A percentile compares a stretch with the other conserved stretches of the same genome.
These are phyloP conservation scores for Akanthomyces lecanii DNA, from an alignment of 2,329 filamentous ascomycete species.

Conservation along the genomic window DNA sequence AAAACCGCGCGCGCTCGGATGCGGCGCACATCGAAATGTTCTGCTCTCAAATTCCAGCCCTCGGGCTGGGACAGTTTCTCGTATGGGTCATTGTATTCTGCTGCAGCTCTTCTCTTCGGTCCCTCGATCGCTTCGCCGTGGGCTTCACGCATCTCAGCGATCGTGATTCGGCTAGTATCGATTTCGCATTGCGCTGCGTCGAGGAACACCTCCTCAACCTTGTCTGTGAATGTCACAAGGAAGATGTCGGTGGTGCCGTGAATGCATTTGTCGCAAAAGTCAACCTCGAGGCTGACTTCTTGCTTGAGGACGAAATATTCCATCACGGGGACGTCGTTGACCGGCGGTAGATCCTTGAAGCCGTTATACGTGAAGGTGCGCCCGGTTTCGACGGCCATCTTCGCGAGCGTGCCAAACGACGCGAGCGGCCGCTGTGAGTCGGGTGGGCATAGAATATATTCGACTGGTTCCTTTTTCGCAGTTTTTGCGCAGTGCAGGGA, in stretches of 20 bases:
- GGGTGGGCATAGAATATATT: neutral
- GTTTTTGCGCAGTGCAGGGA: neutral
- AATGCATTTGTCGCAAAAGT: constrained; percentile 72
- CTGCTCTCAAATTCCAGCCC: constrained; percentile 58
- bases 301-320: constrained; percentile 67
- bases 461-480: neutral
- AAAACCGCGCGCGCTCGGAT: constrained; percentile 58
- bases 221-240: constrained; percentile 60
- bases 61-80: constrained; percentile 57
- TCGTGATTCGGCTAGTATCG: constrained; percentile 48
- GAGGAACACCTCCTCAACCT: constrained; percentile 54
- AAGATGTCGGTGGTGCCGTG: constrained; percentile 78
- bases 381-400: neutral
- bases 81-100: constrained; percentile 61
- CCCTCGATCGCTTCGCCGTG: constrained; percentile 34
- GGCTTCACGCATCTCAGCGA: constrained; percentile 38
- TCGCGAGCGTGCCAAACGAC: neutral
- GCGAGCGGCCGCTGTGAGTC: neutral
- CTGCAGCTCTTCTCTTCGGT: constrained; percentile 37
- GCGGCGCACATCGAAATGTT: constrained; percentile 72
- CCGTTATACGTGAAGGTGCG: constrained; percentile 28
- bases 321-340: constrained; percentile 34
- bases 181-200: constrained; percentile 61
- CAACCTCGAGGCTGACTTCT: constrained; percentile 82
- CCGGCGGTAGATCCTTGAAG: constrained; percentile 30